phyloP scores from a whole-genome alignment of 176 grass and related monocot genomes.

The Juncus inflexus region DNA sequence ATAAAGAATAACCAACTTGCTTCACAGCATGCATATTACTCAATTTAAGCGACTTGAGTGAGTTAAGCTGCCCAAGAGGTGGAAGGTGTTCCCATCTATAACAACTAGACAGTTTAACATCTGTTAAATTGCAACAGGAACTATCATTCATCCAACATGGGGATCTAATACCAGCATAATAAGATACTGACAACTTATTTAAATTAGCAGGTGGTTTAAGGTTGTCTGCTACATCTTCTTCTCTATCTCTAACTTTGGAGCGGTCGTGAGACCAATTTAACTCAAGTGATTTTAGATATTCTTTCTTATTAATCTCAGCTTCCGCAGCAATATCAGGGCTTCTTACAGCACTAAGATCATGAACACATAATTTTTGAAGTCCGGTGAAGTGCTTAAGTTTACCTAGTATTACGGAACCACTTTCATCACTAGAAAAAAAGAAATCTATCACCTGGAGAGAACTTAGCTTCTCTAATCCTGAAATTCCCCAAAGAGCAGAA shows the following conservation, averaged over 20 bases:
- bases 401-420: conserved; percentile 12
- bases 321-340: conserved; percentile 7
- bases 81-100: conserved; percentile 25
- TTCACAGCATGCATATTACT: conserved; percentile 17
- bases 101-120: conserved; percentile 17
- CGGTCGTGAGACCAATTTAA: conserved; percentile 10
- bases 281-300: conserved; percentile 16
- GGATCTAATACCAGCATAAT: conserved; percentile 29
- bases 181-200: not conserved
- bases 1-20: conserved; percentile 17
- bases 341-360: conserved; percentile 15
- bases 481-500: not conserved
- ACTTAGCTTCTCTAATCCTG: not conserved
- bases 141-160: conserved; percentile 28
- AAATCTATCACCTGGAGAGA: conserved; percentile 14
- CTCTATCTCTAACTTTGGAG: not conserved
- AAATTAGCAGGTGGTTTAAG: conserved; percentile 27
- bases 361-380: conserved; percentile 1
- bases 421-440: not conserved
- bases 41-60: conserved; percentile 30
- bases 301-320: conserved; percentile 23
- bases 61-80: conserved; percentile 30
- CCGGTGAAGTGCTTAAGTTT: conserved; percentile 19
- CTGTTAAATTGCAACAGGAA: conserved; percentile 14
- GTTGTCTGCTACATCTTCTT: conserved; percentile 18